Percentiles rank a stretch among this genome's conserved stretches.
Conservation (phyloP, 768 basidiomycete genomes). For the Pleurotus sapidus region DNA sequence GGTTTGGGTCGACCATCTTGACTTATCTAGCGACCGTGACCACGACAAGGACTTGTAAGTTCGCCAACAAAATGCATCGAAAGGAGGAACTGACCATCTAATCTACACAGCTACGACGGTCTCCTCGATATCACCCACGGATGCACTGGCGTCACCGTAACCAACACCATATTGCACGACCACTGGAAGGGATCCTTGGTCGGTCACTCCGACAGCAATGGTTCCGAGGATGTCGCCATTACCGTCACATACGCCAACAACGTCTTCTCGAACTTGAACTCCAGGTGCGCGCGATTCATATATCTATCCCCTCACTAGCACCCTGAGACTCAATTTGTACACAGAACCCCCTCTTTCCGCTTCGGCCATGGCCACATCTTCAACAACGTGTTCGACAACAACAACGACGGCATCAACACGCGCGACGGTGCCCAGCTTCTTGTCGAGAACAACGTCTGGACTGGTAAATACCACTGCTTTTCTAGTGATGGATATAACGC, state of each 20-base stretch:
- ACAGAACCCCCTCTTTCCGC: conserved; percentile 43
- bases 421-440: conserved; percentile 37
- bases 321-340: conserved; percentile 9
- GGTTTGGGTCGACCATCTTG: conserved; percentile 46
- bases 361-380: conserved; percentile 45
- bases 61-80: no score
- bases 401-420: conserved; percentile 24
- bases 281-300: background rate
- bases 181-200: conserved; percentile 48
- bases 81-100: background rate
- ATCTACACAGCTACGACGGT: conserved; percentile 36
- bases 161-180: conserved; percentile 37
- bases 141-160: conserved; percentile 36
- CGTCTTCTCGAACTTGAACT: conserved; percentile 13
- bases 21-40: conserved; percentile 42
- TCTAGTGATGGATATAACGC: background rate
- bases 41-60: conserved; percentile 40
- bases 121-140: conserved; percentile 20
- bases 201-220: conserved; percentile 41
- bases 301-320: no score
- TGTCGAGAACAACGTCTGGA: conserved; percentile 46
- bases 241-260: conserved; percentile 13
- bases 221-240: conserved; percentile 22
- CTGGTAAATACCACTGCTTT: conserved; percentile 17
- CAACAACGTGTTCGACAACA: conserved; percentile 41